Conservation (phyloP, 441 rosid species). For the Capsella rubella region DNA sequence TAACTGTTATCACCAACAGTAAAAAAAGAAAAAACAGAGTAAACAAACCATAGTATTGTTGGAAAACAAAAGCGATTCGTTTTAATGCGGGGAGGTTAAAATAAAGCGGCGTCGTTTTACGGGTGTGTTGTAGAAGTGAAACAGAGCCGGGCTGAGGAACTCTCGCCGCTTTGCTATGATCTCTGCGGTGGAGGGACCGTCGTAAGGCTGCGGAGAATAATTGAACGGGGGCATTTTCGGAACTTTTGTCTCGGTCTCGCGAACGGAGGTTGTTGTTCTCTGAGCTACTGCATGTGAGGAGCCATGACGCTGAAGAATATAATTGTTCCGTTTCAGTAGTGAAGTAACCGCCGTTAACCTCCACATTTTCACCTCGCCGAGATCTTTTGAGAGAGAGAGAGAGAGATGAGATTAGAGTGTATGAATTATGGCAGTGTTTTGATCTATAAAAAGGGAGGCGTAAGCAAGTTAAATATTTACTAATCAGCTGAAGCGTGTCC, state of each 20-base stretch:
- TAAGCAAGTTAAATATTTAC: not conserved
- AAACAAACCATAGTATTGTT: not conserved
- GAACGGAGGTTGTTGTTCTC: conserved; percentile 28
- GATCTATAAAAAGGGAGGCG: conserved; percentile 10
- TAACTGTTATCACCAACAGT: conserved; percentile 52
- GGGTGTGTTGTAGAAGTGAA: conserved; percentile 66
- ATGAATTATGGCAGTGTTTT: not conserved
- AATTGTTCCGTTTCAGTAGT: conserved; percentile 40
- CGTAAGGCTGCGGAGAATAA: conserved; percentile 72
- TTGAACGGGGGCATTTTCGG: conserved; percentile 75
- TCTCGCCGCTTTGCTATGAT: conserved; percentile 66
- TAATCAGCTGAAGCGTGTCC: conserved; percentile 26
- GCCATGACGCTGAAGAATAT: conserved; percentile 39
- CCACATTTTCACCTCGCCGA: conserved; percentile 47
- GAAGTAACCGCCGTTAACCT: conserved; percentile 44
- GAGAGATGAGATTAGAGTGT: not conserved
- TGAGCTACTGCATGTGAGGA: conserved; percentile 51
- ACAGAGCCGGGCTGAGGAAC: conserved; percentile 83
- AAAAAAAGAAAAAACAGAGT: not conserved
- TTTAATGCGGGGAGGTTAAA: conserved; percentile 27
- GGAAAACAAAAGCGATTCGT: not conserved
- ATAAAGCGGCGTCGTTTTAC: conserved; percentile 44
- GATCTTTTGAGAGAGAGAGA: not conserved
- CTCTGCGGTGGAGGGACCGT: conserved; percentile 80
- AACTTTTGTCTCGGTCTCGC: conserved; percentile 40